Evolutionary conservation across 2,329 filamentous ascomycete species (phyloP).

Genomic region (Huntiella bhutanensis): DNA sequence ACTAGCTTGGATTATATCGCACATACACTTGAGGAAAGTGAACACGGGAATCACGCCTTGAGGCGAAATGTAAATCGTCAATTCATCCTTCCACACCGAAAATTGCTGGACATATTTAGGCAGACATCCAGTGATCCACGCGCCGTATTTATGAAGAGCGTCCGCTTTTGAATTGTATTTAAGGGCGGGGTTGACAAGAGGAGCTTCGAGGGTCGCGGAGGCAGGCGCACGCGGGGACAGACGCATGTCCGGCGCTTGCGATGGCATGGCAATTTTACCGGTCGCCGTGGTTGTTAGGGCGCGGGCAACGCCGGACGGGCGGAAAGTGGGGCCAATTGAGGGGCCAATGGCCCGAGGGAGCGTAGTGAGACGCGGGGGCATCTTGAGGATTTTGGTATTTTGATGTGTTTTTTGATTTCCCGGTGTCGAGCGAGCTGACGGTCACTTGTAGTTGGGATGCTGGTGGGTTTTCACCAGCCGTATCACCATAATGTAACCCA

Average conservation of each 20-base stretch:
- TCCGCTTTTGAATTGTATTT: conserved; percentile 79
- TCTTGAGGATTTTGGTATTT: conserved; percentile 2
- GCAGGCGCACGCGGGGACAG: conserved; percentile 37
- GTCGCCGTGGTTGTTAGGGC: conserved; percentile 23
- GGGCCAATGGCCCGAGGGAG: neutral
- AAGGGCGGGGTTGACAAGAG: conserved; percentile 79
- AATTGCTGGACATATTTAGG: conserved; percentile 99
- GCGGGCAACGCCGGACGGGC: neutral
- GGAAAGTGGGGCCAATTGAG: neutral
- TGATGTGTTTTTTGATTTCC: no score
- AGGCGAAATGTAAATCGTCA: conserved; percentile 83
- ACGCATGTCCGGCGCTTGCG: conserved; percentile 48
- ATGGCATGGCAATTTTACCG: conserved; percentile 35
- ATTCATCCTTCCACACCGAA: conserved; percentile 98
- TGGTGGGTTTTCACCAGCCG: no score
- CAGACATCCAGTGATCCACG: conserved; percentile 89
- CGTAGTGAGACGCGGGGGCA: conserved; percentile 16
- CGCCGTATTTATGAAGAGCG: conserved; percentile 78
- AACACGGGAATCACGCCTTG: conserved; percentile 80
- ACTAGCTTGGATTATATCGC: neutral
- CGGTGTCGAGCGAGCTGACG: no score
- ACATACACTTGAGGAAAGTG: conserved; percentile 66
- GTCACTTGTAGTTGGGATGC: no score
- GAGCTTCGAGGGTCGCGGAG: conserved; percentile 47
- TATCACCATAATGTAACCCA: no score